phyloP scores from a whole-genome alignment of 345 rosid genomes.

The Clarkia xantiana region DNA sequence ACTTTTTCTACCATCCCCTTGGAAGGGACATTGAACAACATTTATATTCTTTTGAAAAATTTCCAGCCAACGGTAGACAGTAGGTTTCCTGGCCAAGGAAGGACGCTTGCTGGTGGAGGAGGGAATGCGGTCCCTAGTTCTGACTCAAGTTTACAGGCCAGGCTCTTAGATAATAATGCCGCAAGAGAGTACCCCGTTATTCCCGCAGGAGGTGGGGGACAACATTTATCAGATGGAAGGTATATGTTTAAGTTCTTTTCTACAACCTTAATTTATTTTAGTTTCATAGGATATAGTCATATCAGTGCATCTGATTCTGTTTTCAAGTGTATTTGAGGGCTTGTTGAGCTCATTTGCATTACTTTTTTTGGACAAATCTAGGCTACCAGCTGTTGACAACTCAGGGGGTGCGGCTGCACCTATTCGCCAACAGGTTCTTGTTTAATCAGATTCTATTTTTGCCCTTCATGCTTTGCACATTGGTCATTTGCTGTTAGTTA shows the following conservation, averaged over 20 bases:
- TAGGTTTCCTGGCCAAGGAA: slow-evolving; percentile 77
- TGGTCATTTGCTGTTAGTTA: not conserved
- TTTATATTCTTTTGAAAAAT: not conserved
- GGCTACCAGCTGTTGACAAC: slow-evolving; percentile 18
- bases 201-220: slow-evolving; percentile 6
- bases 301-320: no score
- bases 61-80: slow-evolving; percentile 47
- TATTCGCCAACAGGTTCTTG: slow-evolving; percentile 26
- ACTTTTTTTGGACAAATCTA: slow-evolving; percentile 14
- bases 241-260: slow-evolving; percentile 7
- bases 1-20: no score
- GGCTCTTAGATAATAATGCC: no score
- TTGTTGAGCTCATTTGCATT: no score
- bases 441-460: not conserved
- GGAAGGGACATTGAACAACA: no score
- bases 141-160: no score
- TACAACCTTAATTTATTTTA: not conserved
- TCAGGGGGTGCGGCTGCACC: slow-evolving; percentile 15
- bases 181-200: no score
- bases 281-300: no score
- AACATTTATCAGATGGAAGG: slow-evolving; percentile 40
- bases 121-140: not conserved
- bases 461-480: no score
- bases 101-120: slow-evolving; percentile 44
- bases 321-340: no score